phyloP scores from a whole-genome alignment of 2,329 filamentous ascomycete species.

The Emmonsiellopsis sp. region DNA sequence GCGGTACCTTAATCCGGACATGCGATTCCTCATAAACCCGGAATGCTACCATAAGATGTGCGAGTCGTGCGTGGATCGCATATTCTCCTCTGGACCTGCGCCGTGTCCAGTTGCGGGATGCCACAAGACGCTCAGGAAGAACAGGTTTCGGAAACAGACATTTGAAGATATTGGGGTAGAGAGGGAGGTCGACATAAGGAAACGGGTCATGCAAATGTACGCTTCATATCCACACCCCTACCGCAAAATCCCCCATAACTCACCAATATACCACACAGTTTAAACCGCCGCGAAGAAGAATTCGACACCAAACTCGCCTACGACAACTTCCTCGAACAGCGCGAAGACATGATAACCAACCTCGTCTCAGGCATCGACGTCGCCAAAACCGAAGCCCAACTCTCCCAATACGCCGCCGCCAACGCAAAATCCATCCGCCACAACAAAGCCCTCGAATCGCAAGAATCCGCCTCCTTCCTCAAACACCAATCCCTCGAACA shows the following conservation, averaged over 20 bases:
- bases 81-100: constrained; percentile 85
- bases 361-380: constrained; percentile 64
- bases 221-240: constrained; percentile 9
- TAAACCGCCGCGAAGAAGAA: constrained; percentile 84
- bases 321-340: constrained; percentile 90
- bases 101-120: constrained; percentile 89
- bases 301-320: constrained; percentile 76
- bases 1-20: constrained; percentile 86
- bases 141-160: constrained; percentile 75
- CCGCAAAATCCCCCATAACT: background rate
- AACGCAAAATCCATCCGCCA: constrained; percentile 52
- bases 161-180: constrained; percentile 84
- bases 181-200: constrained; percentile 85
- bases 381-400: constrained; percentile 49
- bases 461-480: constrained; percentile 39
- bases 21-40: constrained; percentile 92
- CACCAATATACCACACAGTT: constrained; percentile 42
- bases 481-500: constrained; percentile 48
- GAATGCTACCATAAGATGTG: constrained; percentile 99
- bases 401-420: constrained; percentile 62
- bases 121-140: constrained; percentile 73
- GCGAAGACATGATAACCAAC: constrained; percentile 84
- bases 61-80: constrained; percentile 85
- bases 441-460: constrained; percentile 39
- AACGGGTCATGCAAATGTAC: constrained; percentile 57